Evolutionary conservation across 2,329 filamentous ascomycete species (phyloP).

Genomic region (Tolypocladium pustulatum): DNA sequence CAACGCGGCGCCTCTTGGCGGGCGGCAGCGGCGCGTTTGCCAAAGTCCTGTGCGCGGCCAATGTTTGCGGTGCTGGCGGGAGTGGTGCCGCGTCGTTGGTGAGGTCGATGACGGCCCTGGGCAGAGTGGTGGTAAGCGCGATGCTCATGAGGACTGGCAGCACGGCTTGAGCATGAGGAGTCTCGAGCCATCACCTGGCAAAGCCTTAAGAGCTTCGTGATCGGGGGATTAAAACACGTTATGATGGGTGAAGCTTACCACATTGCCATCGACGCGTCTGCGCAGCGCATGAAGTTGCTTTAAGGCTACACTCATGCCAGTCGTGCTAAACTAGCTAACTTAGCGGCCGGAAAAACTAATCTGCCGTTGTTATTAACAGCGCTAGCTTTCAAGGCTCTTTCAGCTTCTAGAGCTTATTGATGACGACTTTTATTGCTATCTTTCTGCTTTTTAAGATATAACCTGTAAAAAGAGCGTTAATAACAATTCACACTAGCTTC

Average conservation of each 20-base stretch:
- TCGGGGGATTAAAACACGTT: neutral
- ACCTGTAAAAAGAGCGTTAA: accelerated
- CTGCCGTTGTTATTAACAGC: neutral
- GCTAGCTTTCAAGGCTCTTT: neutral
- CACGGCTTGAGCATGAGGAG: neutral
- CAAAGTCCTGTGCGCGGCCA: neutral
- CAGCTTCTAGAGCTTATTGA: neutral
- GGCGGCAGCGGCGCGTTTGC: constrained; percentile 18
- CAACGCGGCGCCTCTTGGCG: constrained; percentile 19
- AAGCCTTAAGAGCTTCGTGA: neutral
- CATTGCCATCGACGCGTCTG: neutral
- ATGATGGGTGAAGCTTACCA: neutral
- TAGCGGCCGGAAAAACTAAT: neutral
- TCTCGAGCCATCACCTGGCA: neutral
- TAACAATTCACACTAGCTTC: too few species aligned
- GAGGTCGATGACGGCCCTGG: constrained; percentile 18
- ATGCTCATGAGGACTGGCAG: constrained; percentile 13
- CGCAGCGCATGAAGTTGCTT: neutral
- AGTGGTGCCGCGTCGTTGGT: constrained; percentile 10
- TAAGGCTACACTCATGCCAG: neutral
- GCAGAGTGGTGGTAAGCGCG: constrained; percentile 13
- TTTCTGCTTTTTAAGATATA: neutral
- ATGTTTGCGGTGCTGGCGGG: constrained; percentile 3
- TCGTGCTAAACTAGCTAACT: neutral
- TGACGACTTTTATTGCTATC: neutral